Conservation (phyloP, 768 basidiomycete species). For the Leccinum aurantiacum region DNA sequence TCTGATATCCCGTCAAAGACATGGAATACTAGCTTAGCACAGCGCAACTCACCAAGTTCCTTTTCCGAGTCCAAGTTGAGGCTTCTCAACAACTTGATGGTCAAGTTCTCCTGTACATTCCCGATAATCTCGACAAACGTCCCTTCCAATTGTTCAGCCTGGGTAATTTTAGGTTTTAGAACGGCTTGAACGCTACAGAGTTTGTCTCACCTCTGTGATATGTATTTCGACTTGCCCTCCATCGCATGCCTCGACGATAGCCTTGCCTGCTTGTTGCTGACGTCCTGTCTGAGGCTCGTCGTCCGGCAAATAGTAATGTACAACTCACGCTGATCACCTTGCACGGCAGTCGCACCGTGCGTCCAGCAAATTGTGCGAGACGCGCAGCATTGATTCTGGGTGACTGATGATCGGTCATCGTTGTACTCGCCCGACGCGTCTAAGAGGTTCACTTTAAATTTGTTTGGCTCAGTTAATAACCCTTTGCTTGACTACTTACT, state of each 20-base stretch:
- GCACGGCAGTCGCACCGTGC: conserved; percentile 60
- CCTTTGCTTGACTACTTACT: too few relatives aligned
- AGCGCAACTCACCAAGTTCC: conserved; percentile 54
- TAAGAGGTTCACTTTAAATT: background rate
- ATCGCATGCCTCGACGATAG: conserved; percentile 66
- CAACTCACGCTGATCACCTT: conserved; percentile 54
- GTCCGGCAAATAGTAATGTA: background rate
- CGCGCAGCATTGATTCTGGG: conserved; percentile 65
- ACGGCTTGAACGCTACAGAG: background rate
- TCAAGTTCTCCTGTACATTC: conserved; percentile 51
- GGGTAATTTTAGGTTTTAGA: conserved; percentile 1
- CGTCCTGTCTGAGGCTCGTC: background rate
- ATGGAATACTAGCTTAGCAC: background rate
- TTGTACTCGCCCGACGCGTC: conserved; percentile 13
- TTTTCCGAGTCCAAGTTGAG: conserved; percentile 54
- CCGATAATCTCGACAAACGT: conserved; percentile 70
- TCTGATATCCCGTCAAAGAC: conserved; percentile 38
- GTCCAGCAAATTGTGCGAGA: conserved; percentile 50
- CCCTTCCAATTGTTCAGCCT: conserved; percentile 49
- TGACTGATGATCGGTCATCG: conserved; percentile 30
- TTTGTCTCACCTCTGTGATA: conserved; percentile 39
- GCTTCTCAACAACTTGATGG: conserved; percentile 51
- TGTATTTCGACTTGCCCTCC: conserved; percentile 57
- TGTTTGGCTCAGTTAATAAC: conserved; percentile 1
- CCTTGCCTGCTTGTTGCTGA: conserved; percentile 42